phyloP scores from a whole-genome alignment of 2,329 filamentous ascomycete species.

The Elsinoe ampelina region DNA sequence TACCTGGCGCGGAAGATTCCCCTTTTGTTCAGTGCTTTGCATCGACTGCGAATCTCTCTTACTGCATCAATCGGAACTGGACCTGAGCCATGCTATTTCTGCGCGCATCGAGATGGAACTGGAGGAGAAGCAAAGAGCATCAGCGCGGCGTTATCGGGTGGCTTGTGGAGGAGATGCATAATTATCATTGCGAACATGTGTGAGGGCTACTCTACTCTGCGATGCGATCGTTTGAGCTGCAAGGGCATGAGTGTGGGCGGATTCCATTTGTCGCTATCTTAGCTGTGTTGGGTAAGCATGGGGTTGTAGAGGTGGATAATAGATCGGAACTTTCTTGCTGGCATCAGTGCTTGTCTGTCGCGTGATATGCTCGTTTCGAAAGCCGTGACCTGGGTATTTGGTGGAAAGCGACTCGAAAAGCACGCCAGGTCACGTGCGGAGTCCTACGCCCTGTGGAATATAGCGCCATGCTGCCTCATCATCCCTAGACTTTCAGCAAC shows the following conservation, averaged over 20 bases:
- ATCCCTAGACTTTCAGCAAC: too few relatives aligned
- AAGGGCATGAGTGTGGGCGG: background rate
- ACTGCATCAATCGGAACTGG: background rate
- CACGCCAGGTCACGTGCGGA: too few relatives aligned
- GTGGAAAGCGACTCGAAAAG: too few relatives aligned
- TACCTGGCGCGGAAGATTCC: conserved; percentile 1
- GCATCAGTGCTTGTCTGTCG: background rate
- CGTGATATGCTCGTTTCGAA: background rate
- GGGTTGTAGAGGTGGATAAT: conserved; percentile 2
- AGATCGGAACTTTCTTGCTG: background rate
- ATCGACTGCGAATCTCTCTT: background rate
- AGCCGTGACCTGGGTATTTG: background rate
- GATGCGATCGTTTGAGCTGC: conserved; percentile 1
- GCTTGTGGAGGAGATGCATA: too few relatives aligned
- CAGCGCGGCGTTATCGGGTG: conserved; percentile 2
- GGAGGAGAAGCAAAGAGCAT: conserved; percentile 5
- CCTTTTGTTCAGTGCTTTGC: conserved; percentile 1
- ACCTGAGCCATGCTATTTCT: background rate
- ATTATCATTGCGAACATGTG: too few relatives aligned
- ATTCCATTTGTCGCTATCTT: conserved; percentile 2
- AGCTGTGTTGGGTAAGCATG: background rate
- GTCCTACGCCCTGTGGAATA: too few relatives aligned
- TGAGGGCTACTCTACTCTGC: background rate
- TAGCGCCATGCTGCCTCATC: too few relatives aligned
- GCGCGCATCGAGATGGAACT: background rate